Conservation (phyloP, 768 basidiomycete species). For the Psilocybe cubensis region DNA sequence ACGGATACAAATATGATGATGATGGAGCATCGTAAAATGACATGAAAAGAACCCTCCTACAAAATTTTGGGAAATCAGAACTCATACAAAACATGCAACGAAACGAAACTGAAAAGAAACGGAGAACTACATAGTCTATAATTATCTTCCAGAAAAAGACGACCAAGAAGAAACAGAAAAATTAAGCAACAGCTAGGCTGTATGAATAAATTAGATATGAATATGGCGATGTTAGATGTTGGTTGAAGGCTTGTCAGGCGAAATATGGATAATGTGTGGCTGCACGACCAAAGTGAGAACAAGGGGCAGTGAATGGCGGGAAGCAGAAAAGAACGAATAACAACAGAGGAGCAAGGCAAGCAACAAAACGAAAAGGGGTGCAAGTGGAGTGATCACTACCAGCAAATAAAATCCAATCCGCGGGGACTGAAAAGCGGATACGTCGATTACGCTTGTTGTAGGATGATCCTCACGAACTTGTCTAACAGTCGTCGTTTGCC, state of each 20-base stretch:
- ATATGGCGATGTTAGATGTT: not conserved
- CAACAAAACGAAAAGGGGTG: not conserved
- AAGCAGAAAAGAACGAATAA: not conserved
- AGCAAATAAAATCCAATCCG: not conserved
- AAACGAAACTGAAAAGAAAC: not conserved
- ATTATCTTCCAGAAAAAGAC: not conserved
- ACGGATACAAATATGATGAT: not conserved
- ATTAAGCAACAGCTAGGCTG: not conserved
- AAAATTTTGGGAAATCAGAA: not conserved
- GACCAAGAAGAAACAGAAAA: not conserved
- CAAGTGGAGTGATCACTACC: not conserved
- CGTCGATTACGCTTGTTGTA: conserved; percentile 44
- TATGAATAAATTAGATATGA: not conserved
- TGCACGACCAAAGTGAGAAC: not conserved
- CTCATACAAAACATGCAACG: not conserved
- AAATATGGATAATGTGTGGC: not conserved
- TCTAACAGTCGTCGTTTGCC: conserved; percentile 59
- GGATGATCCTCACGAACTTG: conserved; percentile 62
- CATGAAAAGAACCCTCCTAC: not conserved
- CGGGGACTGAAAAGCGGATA: not conserved
- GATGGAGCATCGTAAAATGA: not conserved
- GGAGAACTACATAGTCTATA: not conserved
- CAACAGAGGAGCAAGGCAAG: not conserved
- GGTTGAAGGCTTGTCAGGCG: not conserved
- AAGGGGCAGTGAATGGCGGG: not conserved